A percentile compares a stretch with the other conserved stretches of the same genome.
These are phyloP conservation scores for Metschnikowia picachoensis DNA, from an alignment of 805 yeast species.

Conservation along the genomic window DNA sequence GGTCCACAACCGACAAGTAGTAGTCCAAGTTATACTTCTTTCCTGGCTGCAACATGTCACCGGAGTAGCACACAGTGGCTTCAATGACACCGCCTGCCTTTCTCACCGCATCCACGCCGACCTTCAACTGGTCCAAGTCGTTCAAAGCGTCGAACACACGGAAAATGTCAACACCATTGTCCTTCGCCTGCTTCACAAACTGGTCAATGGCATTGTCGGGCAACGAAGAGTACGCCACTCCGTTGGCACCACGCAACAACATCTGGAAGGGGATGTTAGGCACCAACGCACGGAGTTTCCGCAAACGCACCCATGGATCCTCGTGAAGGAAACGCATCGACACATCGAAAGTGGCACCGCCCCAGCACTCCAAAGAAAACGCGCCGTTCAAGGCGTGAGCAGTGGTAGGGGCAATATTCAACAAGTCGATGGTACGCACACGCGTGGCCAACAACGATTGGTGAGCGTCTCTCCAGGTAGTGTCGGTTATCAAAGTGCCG, in stretches of 20 bases:
- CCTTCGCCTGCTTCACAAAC: slow-evolving; percentile 91
- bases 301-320: slow-evolving; percentile 97
- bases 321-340: slow-evolving; percentile 97
- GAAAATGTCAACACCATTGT: slow-evolving; percentile 94
- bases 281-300: slow-evolving; percentile 80
- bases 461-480: slow-evolving; percentile 99
- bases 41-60: slow-evolving; percentile 95
- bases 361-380: slow-evolving; percentile 98
- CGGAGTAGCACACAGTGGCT: slow-evolving; percentile 97
- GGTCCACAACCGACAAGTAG: slow-evolving; percentile 76
- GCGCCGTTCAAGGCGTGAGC: slow-evolving; percentile 87
- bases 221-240: slow-evolving; percentile 95
- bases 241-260: slow-evolving; percentile 99
- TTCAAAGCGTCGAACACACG: slow-evolving; percentile 97
- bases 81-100: slow-evolving; percentile 99
- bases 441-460: slow-evolving; percentile 97
- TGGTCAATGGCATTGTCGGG: slow-evolving; percentile 99
- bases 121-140: slow-evolving; percentile 93
- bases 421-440: slow-evolving; percentile 88
- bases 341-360: slow-evolving; percentile 99
- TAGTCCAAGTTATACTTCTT: slow-evolving; percentile 94
- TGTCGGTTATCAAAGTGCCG: slow-evolving; percentile 94
- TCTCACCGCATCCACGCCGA: slow-evolving; percentile 96
- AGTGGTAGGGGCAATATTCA: slow-evolving; percentile 90
- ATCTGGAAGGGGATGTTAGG: slow-evolving; percentile 99